Evolutionary conservation across 2,329 filamentous ascomycete genomes (phyloP).

Genomic region (Trichoderma arundinaceum): DNA sequence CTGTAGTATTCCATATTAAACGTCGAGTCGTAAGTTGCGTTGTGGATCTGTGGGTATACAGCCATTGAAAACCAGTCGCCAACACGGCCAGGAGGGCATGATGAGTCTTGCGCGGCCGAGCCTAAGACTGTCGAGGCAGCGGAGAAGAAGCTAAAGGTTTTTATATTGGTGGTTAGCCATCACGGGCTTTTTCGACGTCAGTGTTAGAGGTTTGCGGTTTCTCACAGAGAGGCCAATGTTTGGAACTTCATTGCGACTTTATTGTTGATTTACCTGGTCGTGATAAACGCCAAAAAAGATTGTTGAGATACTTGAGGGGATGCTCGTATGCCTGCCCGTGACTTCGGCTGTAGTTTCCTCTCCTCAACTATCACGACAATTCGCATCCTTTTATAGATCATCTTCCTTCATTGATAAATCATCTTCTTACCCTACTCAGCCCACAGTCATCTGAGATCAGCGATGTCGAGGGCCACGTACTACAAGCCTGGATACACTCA

Average conservation of each 20-base stretch:
- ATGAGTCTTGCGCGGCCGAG: neutral
- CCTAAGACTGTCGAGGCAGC: neutral
- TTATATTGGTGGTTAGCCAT: neutral
- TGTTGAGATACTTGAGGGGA: neutral
- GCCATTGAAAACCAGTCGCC: conserved; percentile 6
- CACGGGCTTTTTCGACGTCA: neutral
- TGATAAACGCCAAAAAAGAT: neutral
- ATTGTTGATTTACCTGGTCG: neutral
- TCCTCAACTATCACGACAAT: neutral
- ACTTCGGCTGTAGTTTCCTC: neutral
- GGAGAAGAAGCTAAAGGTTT: neutral
- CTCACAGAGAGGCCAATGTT: neutral
- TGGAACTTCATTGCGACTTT: neutral
- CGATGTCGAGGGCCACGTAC: too few species aligned
- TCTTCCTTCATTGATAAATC: too few species aligned
- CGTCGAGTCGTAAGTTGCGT: conserved; percentile 8
- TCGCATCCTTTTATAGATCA: neutral
- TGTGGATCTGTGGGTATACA: neutral
- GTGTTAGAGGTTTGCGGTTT: neutral
- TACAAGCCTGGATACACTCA: too few species aligned
- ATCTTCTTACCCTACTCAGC: too few species aligned
- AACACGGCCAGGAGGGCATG: neutral
- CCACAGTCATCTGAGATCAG: too few species aligned
- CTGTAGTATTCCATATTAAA: conserved; percentile 8
- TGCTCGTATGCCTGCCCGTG: neutral